Evolutionary conservation across 83 land plant genomes (phyloP).

Genomic region (Thuja plicata): DNA sequence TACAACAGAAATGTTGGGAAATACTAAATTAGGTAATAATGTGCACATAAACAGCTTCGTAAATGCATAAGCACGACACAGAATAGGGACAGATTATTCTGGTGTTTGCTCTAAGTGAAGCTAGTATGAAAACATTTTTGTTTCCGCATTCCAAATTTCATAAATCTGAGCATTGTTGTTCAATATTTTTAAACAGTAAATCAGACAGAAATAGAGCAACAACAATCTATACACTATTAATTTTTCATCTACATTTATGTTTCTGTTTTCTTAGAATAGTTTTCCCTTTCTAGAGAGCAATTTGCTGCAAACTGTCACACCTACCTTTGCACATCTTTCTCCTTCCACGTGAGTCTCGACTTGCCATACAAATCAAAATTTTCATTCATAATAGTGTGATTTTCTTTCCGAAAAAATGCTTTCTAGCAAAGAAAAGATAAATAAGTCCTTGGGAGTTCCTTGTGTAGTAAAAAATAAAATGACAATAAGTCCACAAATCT

Average conservation of each 20-base stretch:
- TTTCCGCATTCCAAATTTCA: neutral
- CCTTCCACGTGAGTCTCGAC: too few species aligned
- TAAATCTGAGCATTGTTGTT: neutral
- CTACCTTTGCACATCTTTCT: neutral
- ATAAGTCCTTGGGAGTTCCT: too few species aligned
- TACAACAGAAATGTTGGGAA: neutral
- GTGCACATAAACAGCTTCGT: neutral
- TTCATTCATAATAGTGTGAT: too few species aligned
- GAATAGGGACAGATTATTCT: neutral
- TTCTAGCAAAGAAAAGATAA: too few species aligned
- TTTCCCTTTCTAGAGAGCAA: neutral
- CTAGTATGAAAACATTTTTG: neutral
- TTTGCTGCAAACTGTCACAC: neutral
- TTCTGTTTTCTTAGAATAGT: neutral
- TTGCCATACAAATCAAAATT: too few species aligned
- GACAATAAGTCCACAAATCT: too few species aligned
- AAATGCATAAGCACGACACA: neutral
- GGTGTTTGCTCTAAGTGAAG: neutral
- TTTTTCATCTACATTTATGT: neutral
- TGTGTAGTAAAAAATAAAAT: too few species aligned
- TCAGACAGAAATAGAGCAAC: neutral
- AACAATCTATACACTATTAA: neutral
- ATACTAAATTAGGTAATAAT: neutral
- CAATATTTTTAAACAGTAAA: neutral
- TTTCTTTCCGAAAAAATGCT: too few species aligned